phyloP scores from a whole-genome alignment of 495 filamentous ascomycete genomes.

The Lophium mytilinum region DNA sequence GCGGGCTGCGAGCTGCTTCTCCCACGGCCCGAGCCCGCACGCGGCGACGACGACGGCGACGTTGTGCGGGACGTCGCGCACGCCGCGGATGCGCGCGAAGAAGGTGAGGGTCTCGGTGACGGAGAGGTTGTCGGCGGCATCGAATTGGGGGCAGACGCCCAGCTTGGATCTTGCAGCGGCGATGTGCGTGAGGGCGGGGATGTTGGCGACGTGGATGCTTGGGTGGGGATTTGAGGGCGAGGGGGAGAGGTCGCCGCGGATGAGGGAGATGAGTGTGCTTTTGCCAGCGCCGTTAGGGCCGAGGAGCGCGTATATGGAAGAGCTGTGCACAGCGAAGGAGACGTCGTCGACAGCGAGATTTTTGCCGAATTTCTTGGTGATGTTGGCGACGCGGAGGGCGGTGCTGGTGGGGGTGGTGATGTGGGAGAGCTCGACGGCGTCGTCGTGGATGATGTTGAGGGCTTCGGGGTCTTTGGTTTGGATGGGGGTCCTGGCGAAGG shows the following conservation, averaged over 20 bases:
- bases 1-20: constrained; percentile 54
- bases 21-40: constrained; percentile 44
- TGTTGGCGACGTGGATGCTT: constrained; percentile 67
- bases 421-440: constrained; percentile 38
- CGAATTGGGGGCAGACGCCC: constrained; percentile 72
- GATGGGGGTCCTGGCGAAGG: constrained; percentile 26
- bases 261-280: constrained; percentile 72
- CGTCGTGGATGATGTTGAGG: constrained; percentile 37
- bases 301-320: constrained; percentile 76
- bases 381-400: constrained; percentile 64
- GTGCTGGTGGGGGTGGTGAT: constrained; percentile 40
- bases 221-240: constrained; percentile 30
- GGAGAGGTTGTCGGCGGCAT: constrained; percentile 48
- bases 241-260: constrained; percentile 70
- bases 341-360: constrained; percentile 72
- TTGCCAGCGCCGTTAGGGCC: constrained; percentile 89
- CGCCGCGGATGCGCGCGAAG: constrained; percentile 64
- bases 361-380: constrained; percentile 52
- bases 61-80: constrained; percentile 55
- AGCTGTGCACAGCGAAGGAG: constrained; percentile 66
- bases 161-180: constrained; percentile 58
- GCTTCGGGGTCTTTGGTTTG: constrained; percentile 39
- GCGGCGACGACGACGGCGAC: constrained; percentile 38
- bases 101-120: constrained; percentile 57
- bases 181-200: constrained; percentile 56